These are phyloP conservation scores for Naganishia kalamii DNA, from an alignment of 768 basidiomycete genomes.

Conservation along the genomic window DNA sequence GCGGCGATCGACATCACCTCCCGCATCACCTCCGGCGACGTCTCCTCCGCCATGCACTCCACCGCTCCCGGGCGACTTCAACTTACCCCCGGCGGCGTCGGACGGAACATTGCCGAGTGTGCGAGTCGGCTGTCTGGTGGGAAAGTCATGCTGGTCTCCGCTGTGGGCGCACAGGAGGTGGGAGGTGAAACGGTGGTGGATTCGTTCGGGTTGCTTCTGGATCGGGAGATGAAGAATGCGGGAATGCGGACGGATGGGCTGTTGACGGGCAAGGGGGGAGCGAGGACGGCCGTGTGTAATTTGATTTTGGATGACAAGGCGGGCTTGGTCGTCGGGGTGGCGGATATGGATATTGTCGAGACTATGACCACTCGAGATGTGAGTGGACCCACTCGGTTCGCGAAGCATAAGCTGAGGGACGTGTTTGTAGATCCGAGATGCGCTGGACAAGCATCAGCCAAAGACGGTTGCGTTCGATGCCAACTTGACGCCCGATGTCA, in stretches of 20 bases:
- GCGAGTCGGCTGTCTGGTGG: constrained; percentile 51
- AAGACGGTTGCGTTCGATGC: constrained; percentile 44
- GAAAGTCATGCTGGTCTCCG: constrained; percentile 60
- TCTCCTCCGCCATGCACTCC: constrained; percentile 52
- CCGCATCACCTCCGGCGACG: constrained; percentile 31
- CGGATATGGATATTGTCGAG: constrained; percentile 71
- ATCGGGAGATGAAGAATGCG: constrained; percentile 54
- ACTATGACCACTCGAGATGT: constrained; percentile 53
- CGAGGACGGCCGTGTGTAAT: constrained; percentile 74
- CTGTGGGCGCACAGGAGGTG: constrained; percentile 53
- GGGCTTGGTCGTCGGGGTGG: constrained; percentile 72
- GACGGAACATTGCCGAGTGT: constrained; percentile 89
- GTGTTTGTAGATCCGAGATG: constrained; percentile 52
- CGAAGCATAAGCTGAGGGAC: neutral
- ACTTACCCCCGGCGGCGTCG: constrained; percentile 79
- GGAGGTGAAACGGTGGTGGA: constrained; percentile 48
- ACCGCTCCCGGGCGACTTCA: constrained; percentile 73
- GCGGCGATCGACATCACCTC: constrained; percentile 86
- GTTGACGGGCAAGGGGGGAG: constrained; percentile 37
- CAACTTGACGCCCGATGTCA: constrained; percentile 48
- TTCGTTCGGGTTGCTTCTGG: constrained; percentile 63
- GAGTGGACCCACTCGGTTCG: constrained; percentile 23
- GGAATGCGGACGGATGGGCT: constrained; percentile 82
- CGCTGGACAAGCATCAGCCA: constrained; percentile 50
- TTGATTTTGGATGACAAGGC: constrained; percentile 70